Evolutionary conservation across 176 grass and related monocot genomes (phyloP).

Genomic region (Saccharum spontaneum): DNA sequence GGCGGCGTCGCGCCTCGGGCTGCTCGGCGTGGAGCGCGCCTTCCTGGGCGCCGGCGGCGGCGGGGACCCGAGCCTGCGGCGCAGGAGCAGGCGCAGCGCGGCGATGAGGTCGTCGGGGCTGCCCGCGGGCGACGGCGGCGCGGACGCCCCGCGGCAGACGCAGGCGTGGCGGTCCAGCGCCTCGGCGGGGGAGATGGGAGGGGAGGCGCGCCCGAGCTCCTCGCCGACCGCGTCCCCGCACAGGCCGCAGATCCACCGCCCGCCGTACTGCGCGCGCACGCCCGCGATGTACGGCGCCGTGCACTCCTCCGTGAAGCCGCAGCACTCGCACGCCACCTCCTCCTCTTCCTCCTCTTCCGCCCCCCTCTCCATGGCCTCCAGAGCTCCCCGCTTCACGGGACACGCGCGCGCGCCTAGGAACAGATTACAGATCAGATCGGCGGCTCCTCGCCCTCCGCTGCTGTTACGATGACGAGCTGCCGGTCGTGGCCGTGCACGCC

Average conservation of each 20-base stretch:
- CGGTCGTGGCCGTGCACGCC: neutral
- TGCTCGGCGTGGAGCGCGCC: conserved; percentile 59
- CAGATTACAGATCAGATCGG: neutral
- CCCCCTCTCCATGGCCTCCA: conserved; percentile 35
- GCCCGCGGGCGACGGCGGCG: conserved; percentile 43
- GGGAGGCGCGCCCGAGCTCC: conserved; percentile 50
- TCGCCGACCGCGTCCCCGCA: conserved; percentile 80
- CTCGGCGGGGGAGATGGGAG: conserved; percentile 68
- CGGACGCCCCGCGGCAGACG: conserved; percentile 44
- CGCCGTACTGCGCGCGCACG: conserved; percentile 61
- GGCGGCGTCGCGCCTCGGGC: conserved; percentile 35
- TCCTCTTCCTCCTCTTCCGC: neutral
- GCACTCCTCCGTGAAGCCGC: conserved; percentile 87
- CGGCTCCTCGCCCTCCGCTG: neutral
- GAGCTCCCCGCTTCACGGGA: neutral
- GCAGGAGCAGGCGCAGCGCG: conserved; percentile 61
- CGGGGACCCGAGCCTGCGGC: conserved; percentile 53
- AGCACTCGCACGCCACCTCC: conserved; percentile 80
- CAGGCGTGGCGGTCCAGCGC: conserved; percentile 69
- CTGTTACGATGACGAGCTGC: neutral
- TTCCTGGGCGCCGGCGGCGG: conserved; percentile 26
- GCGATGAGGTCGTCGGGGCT: conserved; percentile 57
- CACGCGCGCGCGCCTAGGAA: neutral
- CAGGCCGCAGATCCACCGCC: conserved; percentile 78
- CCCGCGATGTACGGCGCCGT: conserved; percentile 61